Conservation (phyloP, 1,139 yeast species). For the Casaregolazyma suthepensis region DNA sequence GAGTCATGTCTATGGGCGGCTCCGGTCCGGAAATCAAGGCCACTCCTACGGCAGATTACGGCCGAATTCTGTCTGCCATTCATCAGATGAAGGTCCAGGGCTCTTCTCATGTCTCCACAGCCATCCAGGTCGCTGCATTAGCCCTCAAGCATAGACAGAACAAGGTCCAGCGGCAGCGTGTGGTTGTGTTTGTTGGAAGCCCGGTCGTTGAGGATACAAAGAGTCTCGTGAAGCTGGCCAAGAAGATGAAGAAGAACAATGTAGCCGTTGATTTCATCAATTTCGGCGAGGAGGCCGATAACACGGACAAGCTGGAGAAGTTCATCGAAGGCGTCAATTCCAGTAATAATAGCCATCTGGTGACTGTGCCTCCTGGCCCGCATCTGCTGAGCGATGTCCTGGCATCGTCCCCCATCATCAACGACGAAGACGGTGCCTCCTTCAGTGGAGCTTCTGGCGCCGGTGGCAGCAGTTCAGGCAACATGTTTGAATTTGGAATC, state of each 20-base stretch:
- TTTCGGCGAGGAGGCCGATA: conserved; percentile 82
- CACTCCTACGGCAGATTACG: conserved; percentile 82
- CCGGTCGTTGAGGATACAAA: conserved; percentile 69
- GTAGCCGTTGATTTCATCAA: conserved; percentile 85
- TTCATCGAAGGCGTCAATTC: conserved; percentile 71
- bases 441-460: conserved; percentile 37
- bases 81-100: conserved; percentile 80
- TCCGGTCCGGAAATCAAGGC: conserved; percentile 74
- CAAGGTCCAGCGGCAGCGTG: conserved; percentile 85
- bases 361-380: conserved; percentile 87
- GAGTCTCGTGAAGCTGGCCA: conserved; percentile 78
- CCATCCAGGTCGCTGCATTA: conserved; percentile 94
- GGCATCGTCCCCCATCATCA: conserved; percentile 61
- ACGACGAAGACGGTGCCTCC: conserved; percentile 44
- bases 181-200: conserved; percentile 83
- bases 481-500: conserved; percentile 53
- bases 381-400: conserved; percentile 68
- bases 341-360: conserved; percentile 74
- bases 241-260: conserved; percentile 88
- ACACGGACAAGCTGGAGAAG: conserved; percentile 73
- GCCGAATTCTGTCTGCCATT: conserved; percentile 79
- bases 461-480: conserved; percentile 38
- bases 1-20: conserved; percentile 84
- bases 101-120: conserved; percentile 62
- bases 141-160: conserved; percentile 96